Evolutionary conservation across 495 filamentous ascomycete species (phyloP).

Genomic region (Terfezia claveryi): DNA sequence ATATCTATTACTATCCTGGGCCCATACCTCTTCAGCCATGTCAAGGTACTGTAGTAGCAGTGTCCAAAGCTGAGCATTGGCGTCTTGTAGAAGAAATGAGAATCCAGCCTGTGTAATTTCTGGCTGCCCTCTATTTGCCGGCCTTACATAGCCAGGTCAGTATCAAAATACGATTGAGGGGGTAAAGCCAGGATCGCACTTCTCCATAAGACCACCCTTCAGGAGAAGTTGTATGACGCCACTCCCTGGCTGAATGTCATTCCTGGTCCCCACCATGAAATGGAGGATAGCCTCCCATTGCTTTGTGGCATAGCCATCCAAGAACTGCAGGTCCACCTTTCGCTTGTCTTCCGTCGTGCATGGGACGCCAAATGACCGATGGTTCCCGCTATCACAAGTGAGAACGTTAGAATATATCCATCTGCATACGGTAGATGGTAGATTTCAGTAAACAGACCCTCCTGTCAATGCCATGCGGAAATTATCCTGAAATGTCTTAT

Average conservation of each 20-base stretch:
- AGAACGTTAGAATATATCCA: background rate
- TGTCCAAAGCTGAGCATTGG: conserved; percentile 92
- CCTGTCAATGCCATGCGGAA: conserved; percentile 63
- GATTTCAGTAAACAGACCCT: conserved; percentile 19
- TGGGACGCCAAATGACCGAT: conserved; percentile 76
- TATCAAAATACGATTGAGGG: background rate
- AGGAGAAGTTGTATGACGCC: conserved; percentile 66
- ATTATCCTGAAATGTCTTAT: conserved; percentile 15
- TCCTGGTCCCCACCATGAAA: conserved; percentile 65
- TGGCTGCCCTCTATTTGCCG: conserved; percentile 29
- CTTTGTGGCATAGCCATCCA: conserved; percentile 68
- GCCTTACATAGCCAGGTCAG: background rate
- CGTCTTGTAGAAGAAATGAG: conserved; percentile 79
- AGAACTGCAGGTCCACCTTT: conserved; percentile 37
- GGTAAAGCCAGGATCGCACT: background rate
- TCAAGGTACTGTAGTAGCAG: conserved; percentile 83
- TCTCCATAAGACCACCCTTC: conserved; percentile 56
- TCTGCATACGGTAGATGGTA: background rate
- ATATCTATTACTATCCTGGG: background rate
- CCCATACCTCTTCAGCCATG: conserved; percentile 38
- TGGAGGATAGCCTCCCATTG: conserved; percentile 94
- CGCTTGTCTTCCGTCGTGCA: conserved; percentile 35
- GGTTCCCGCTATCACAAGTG: conserved; percentile 29
- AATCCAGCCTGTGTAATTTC: conserved; percentile 82
- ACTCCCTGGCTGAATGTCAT: conserved; percentile 36